Percentiles rank a stretch among this genome's conserved stretches.
These are phyloP conservation scores for Apiotrichum gamsii DNA, from an alignment of 1,284 basidiomycete species.

Conservation along the genomic window DNA sequence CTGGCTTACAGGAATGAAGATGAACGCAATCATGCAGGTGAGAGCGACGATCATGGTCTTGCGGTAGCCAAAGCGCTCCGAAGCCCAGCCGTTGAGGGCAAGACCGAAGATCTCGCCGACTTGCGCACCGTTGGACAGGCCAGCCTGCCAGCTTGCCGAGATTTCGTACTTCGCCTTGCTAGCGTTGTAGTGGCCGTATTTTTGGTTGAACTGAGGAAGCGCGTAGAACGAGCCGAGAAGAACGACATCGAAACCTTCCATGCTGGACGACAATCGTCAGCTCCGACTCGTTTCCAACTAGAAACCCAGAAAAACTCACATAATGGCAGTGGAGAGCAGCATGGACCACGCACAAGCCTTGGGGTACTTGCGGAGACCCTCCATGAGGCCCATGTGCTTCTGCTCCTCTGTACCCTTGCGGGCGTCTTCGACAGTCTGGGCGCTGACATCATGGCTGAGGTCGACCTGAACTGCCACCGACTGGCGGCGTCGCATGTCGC, in stretches of 20 bases:
- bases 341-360: conserved; percentile 24
- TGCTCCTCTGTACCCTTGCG: conserved; percentile 2
- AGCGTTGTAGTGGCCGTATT: conserved; percentile 16
- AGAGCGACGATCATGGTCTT: conserved; percentile 40
- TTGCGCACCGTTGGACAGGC: conserved; percentile 36
- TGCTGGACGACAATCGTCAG: no score
- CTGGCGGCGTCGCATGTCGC: no score
- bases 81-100: conserved; percentile 27
- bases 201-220: conserved; percentile 25
- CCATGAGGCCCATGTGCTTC: conserved; percentile 9
- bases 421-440: background rate
- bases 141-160: conserved; percentile 48
- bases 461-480: no score
- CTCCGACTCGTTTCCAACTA: no score
- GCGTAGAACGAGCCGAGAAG: conserved; percentile 23
- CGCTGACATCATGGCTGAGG: no score
- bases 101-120: conserved; percentile 33
- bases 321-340: conserved; percentile 11
- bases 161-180: conserved; percentile 13
- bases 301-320: no score
- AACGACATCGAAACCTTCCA: background rate
- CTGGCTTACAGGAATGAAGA: conserved; percentile 30
- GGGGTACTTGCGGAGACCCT: conserved; percentile 25
- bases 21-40: conserved; percentile 25
- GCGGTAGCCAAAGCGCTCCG: conserved; percentile 44